These are phyloP conservation scores for Plicaturopsis crispa DNA, from an alignment of 768 basidiomycete species.

Conservation along the genomic window DNA sequence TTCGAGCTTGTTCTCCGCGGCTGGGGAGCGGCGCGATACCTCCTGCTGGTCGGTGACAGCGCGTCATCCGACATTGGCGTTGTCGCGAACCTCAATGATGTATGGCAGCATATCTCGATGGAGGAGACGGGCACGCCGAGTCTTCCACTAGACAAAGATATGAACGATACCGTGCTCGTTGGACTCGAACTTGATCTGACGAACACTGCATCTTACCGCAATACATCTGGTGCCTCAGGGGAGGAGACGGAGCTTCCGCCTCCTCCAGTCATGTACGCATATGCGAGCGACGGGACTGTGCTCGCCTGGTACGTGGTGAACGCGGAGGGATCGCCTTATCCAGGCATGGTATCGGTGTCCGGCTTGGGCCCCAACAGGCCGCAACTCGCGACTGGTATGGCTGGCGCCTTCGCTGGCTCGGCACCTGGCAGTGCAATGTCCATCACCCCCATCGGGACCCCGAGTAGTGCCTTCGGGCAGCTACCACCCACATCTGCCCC, in stretches of 20 bases:
- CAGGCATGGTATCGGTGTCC: slow-evolving; percentile 36
- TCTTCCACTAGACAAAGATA: slow-evolving; percentile 60
- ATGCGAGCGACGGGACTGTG: slow-evolving; percentile 72
- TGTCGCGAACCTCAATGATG: slow-evolving; percentile 24
- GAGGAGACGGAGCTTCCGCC: slow-evolving; percentile 35
- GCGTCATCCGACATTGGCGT: slow-evolving; percentile 44
- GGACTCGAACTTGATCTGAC: slow-evolving; percentile 64
- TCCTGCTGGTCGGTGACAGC: slow-evolving; percentile 41
- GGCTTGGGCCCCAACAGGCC: slow-evolving; percentile 16
- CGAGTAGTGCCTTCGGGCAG: slow-evolving; percentile 12
- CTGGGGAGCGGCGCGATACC: slow-evolving; percentile 35
- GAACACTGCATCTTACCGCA: slow-evolving; percentile 28
- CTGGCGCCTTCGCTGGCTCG: neutral
- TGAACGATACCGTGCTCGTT: slow-evolving; percentile 63
- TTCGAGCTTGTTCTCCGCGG: slow-evolving; percentile 29
- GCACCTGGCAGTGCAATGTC: neutral
- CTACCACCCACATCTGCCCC: slow-evolving; percentile 6
- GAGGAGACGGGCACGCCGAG: slow-evolving; percentile 46
- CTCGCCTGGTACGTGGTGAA: slow-evolving; percentile 68
- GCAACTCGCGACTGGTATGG: slow-evolving; percentile 22
- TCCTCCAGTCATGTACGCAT: slow-evolving; percentile 64
- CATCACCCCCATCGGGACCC: neutral
- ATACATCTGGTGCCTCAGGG: slow-evolving; percentile 31
- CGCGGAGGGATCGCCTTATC: slow-evolving; percentile 42
- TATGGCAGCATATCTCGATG: slow-evolving; percentile 36